Percentiles rank a stretch among this genome's conserved stretches.
These are phyloP conservation scores for Calocera cornea DNA, from an alignment of 768 basidiomycete species.

Conservation along the genomic window DNA sequence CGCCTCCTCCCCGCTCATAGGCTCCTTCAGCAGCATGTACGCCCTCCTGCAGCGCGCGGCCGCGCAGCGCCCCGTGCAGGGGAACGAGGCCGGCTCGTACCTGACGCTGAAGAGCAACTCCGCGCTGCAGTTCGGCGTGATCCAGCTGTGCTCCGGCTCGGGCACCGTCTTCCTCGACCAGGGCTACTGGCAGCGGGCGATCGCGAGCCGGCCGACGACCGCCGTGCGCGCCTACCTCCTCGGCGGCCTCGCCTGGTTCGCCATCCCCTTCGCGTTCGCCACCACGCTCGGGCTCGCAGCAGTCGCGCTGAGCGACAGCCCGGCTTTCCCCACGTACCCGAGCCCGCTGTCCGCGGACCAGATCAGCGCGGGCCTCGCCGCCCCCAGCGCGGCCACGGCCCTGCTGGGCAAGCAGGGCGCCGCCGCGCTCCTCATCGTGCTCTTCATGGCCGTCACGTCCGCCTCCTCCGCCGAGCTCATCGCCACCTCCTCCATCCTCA, in stretches of 20 bases:
- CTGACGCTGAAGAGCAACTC: conserved; percentile 36
- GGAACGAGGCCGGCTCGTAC: conserved; percentile 79
- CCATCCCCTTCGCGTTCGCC: conserved; percentile 71
- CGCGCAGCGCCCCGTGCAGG: conserved; percentile 43
- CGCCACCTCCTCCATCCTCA: conserved; percentile 70
- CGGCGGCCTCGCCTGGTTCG: conserved; percentile 85
- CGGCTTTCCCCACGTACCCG: too few species aligned
- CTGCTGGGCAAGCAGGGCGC: conserved; percentile 72
- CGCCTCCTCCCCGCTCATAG: conserved; percentile 63
- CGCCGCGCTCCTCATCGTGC: conserved; percentile 57
- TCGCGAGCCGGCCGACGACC: conserved; percentile 70
- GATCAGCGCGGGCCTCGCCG: conserved; percentile 73
- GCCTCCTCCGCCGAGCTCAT: conserved; percentile 85
- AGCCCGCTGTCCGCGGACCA: conserved; percentile 39
- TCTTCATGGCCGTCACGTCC: conserved; percentile 68
- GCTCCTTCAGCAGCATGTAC: conserved; percentile 65
- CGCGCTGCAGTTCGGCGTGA: conserved; percentile 74
- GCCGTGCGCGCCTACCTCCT: conserved; percentile 84
- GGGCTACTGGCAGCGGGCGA: conserved; percentile 86
- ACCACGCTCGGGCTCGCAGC: conserved; percentile 80
- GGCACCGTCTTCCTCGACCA: conserved; percentile 49
- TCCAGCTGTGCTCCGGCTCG: conserved; percentile 79
- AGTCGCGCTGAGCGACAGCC: conserved; percentile 55
- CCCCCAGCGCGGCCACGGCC: conserved; percentile 70
- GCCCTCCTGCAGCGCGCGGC: conserved; percentile 50